Base-by-base conservation (phyloP, 164 flowering plant species). In the Brasenia schreberi region DNA sequence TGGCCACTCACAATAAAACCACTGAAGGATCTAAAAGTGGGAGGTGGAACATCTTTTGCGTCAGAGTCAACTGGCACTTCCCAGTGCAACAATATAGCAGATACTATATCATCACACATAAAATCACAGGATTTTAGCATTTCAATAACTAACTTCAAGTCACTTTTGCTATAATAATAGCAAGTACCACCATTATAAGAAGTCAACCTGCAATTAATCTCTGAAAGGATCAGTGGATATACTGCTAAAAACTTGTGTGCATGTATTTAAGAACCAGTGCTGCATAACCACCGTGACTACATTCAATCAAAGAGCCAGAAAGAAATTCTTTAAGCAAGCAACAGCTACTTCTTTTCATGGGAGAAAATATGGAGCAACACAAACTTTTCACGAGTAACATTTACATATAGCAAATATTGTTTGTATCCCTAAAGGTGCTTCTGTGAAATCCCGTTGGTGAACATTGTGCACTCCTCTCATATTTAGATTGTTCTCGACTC, bases 81-180 rank as follows among this genome's bases (percentile, higher is more conserved):
- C 95, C 89, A 88, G 59, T 86, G 76, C 72, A 72, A 69, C 62
- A 73, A 79, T 71, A 94, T 83, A 43, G 87, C 90, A 69, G 64
- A 70, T 66, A 80, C 64, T 68, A 91, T 80, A 66, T 65, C 71
- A 66, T 73, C 65, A 73, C 84, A 84, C 58, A 68, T 61, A 64
- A 65, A 62, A 68, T 77, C 70, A 19, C 85, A 79, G 61, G 92
- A 81, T 78, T 78, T 84, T 7, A 94, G 77, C 68, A 76, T 82
- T 65, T 86, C 80, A 69, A 86, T 68, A 60, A 94, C 85, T 64
- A 49, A 61, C 62, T 69, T 68, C 70, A 91, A 73, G 73, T 91
- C 95, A 81, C 82, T 75, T 64, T 72, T 79, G 72, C 78, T 79
- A 76, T 94, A 94, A 72, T 76, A 49, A 14, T 14, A 49, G 56